phyloP scores from a whole-genome alignment of 129 eudicot genomes.

The Calendula officinalis region DNA sequence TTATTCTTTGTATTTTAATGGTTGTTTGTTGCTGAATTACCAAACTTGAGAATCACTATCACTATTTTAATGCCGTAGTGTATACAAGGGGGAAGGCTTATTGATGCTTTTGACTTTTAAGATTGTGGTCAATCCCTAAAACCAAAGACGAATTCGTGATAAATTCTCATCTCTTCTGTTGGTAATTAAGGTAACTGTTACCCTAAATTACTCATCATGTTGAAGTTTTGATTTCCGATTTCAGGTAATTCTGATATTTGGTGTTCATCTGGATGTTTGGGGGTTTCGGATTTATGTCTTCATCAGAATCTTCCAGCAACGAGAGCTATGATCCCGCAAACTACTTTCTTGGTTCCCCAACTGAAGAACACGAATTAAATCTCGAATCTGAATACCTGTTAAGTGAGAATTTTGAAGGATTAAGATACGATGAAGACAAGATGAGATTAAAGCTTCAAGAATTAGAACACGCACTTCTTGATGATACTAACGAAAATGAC shows the following conservation, averaged over 20 bases:
- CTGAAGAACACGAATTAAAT: slow-evolving; percentile 49
- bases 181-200: slow-evolving; percentile 7
- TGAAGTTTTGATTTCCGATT: neutral
- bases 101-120: slow-evolving; percentile 16
- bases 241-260: neutral
- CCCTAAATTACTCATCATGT: neutral
- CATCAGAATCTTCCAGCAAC: slow-evolving; percentile 43
- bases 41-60: slow-evolving; percentile 21
- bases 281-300: neutral
- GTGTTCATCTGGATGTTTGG: slow-evolving; percentile 12
- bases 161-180: slow-evolving; percentile 10
- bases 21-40: slow-evolving; percentile 25
- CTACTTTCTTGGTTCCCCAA: slow-evolving; percentile 60
- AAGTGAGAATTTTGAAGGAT: slow-evolving; percentile 45
- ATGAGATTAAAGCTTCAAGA: slow-evolving; percentile 88
- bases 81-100: neutral
- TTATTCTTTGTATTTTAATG: slow-evolving; percentile 8
- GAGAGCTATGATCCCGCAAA: slow-evolving; percentile 55
- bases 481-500: slow-evolving; percentile 41
- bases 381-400: slow-evolving; percentile 44
- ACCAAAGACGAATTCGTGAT: slow-evolving; percentile 1
- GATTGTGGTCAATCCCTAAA: slow-evolving; percentile 23
- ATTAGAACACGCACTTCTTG: slow-evolving; percentile 76
- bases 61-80: neutral
- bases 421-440: slow-evolving; percentile 51